Percentiles rank a stretch among this genome's conserved stretches.
Conservation (phyloP, 106 monocot species). For the Posidonia australis region DNA sequence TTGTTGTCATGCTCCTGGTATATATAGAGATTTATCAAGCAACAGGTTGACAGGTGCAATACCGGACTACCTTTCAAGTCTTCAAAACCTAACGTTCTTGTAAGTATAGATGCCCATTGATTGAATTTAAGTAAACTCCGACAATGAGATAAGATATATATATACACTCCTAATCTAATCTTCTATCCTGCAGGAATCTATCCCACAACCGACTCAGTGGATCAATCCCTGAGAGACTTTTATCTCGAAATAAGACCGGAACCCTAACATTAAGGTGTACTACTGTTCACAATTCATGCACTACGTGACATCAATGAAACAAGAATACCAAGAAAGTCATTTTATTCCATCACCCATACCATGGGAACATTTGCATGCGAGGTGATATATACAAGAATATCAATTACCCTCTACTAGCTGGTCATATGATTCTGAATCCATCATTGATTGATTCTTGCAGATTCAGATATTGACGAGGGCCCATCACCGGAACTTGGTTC, state of each 20-base stretch:
- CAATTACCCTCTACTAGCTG: too few relatives aligned
- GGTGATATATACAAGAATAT: not conserved
- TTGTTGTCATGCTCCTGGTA: not conserved
- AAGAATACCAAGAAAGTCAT: not conserved
- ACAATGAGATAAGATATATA: not conserved
- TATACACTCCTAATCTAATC: too few relatives aligned
- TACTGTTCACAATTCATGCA: not conserved
- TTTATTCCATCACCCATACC: not conserved
- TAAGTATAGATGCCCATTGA: too few relatives aligned
- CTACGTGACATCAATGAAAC: not conserved
- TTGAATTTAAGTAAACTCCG: too few relatives aligned
- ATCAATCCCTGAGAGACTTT: not conserved
- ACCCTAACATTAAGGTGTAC: not conserved
- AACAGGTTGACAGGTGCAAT: not conserved
- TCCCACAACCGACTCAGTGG: not conserved
- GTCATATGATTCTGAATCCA: not conserved
- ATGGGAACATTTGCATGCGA: not conserved
- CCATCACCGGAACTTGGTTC: constrained; percentile 15
- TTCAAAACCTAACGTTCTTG: not conserved
- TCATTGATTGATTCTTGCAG: too few relatives aligned
- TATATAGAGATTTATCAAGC: not conserved
- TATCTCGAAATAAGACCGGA: not conserved
- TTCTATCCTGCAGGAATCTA: not conserved
- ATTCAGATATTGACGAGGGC: constrained; percentile 9
- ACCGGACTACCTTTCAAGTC: not conserved